These are phyloP conservation scores for Fusarium torreyae DNA, from an alignment of 2,329 filamentous ascomycete species.

Conservation along the genomic window DNA sequence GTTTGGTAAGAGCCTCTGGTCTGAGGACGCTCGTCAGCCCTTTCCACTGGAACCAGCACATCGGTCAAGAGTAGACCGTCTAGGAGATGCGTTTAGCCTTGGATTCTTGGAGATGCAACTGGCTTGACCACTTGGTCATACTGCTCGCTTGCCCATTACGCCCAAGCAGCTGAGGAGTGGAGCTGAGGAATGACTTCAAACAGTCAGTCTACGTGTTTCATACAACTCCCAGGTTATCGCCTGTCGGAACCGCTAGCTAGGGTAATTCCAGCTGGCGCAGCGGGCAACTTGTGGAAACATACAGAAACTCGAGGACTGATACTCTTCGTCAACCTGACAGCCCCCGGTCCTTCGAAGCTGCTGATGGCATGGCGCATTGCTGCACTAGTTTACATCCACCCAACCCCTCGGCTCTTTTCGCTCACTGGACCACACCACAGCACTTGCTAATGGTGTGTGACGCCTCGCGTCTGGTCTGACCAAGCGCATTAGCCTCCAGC, in stretches of 20 bases:
- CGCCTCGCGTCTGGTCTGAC: slow-evolving; percentile 63
- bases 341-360: slow-evolving; percentile 61
- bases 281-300: slow-evolving; percentile 60
- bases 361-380: slow-evolving; percentile 27
- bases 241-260: slow-evolving; percentile 62
- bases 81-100: slow-evolving; percentile 53
- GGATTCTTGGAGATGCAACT: slow-evolving; percentile 42
- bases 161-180: slow-evolving; percentile 56
- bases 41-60: slow-evolving; percentile 74
- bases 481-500: slow-evolving; percentile 71
- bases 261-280: slow-evolving; percentile 51
- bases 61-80: slow-evolving; percentile 63
- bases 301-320: slow-evolving; percentile 63
- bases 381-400: slow-evolving; percentile 43
- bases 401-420: slow-evolving; percentile 47
- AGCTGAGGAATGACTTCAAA: slow-evolving; percentile 63
- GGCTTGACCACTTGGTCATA: slow-evolving; percentile 36
- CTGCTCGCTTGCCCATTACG: slow-evolving; percentile 42
- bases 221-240: slow-evolving; percentile 48
- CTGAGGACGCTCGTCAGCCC: slow-evolving; percentile 82
- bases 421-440: slow-evolving; percentile 61
- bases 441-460: slow-evolving; percentile 62
- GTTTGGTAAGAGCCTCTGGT: slow-evolving; percentile 80
- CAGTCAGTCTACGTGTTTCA: slow-evolving; percentile 63
- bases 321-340: slow-evolving; percentile 57